Conservation (phyloP, 2,329 filamentous ascomycete species). For the Alternaria sp. region DNA sequence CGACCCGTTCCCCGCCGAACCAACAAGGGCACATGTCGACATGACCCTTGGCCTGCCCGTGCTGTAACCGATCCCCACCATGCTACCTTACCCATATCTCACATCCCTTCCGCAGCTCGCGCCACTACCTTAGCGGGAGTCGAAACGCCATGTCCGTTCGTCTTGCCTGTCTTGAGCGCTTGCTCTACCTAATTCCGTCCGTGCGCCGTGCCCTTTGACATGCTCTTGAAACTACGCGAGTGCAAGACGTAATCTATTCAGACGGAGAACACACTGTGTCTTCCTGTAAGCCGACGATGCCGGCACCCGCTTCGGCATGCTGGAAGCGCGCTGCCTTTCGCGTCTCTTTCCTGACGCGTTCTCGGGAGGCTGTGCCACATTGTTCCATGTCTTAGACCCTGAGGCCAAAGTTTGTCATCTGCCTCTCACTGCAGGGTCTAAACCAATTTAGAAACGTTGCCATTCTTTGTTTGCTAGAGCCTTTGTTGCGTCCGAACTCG, state of each 20-base stretch:
- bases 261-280: background rate
- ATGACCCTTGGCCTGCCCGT: constrained; percentile 34
- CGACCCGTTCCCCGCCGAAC: constrained; percentile 41
- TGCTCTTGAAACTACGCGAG: constrained; percentile 10
- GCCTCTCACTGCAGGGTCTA: constrained; percentile 40
- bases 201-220: constrained; percentile 4
- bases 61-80: constrained; percentile 42
- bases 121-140: constrained; percentile 37
- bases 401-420: constrained; percentile 40
- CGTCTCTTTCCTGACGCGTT: constrained; percentile 29
- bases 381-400: constrained; percentile 42
- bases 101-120: constrained; percentile 46
- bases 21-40: constrained; percentile 32
- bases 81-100: constrained; percentile 43
- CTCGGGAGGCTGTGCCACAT: constrained; percentile 36
- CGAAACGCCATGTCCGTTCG: constrained; percentile 43
- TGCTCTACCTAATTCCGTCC: constrained; percentile 1
- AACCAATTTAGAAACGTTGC: constrained; percentile 19
- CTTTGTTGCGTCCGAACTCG: constrained; percentile 10
- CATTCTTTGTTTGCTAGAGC: constrained; percentile 14
- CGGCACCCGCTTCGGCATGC: constrained; percentile 5
- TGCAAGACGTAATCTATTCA: background rate
- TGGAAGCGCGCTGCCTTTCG: constrained; percentile 1
- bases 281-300: background rate
- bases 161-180: constrained; percentile 21